These are phyloP conservation scores for Clathrospora elynae DNA, from an alignment of 2,329 filamentous ascomycete species.

Conservation along the genomic window DNA sequence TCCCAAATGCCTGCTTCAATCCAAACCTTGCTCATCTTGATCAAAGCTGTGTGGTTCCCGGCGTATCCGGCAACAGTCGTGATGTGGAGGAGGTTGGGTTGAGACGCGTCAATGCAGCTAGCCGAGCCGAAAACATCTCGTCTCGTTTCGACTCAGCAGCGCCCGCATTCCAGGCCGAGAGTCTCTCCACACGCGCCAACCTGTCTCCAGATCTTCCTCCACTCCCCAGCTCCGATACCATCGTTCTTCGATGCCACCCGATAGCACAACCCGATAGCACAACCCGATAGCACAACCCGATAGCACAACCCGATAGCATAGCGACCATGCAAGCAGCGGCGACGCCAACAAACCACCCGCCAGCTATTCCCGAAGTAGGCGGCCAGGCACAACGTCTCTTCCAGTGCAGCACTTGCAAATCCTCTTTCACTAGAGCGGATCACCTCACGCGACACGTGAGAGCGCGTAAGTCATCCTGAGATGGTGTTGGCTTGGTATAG, in stretches of 20 bases:
- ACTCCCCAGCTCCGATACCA: conserved; percentile 27
- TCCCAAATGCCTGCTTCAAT: too few species aligned
- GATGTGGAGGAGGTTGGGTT: conserved; percentile 16
- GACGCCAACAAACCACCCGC: conserved; percentile 10
- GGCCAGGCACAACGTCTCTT: conserved; percentile 43
- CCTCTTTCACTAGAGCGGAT: conserved; percentile 59
- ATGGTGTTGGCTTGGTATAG: too few species aligned
- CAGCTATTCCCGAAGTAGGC: conserved; percentile 22
- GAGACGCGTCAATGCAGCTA: neutral
- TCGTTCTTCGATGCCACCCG: conserved; percentile 14
- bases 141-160: too few species aligned
- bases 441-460: conserved; percentile 60
- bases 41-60: neutral
- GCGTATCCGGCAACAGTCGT: conserved; percentile 12
- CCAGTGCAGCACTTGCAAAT: conserved; percentile 59
- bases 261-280: conserved; percentile 7
- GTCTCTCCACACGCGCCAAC: conserved; percentile 18
- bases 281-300: conserved; percentile 22
- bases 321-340: conserved; percentile 26
- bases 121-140: conserved; percentile 10
- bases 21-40: conserved; percentile 3
- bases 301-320: conserved; percentile 9
- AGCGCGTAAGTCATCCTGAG: conserved; percentile 50
- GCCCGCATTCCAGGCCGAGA: too few species aligned
- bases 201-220: conserved; percentile 31